Conservation (phyloP, 257 asterid species). For the Solanum tarijense region DNA sequence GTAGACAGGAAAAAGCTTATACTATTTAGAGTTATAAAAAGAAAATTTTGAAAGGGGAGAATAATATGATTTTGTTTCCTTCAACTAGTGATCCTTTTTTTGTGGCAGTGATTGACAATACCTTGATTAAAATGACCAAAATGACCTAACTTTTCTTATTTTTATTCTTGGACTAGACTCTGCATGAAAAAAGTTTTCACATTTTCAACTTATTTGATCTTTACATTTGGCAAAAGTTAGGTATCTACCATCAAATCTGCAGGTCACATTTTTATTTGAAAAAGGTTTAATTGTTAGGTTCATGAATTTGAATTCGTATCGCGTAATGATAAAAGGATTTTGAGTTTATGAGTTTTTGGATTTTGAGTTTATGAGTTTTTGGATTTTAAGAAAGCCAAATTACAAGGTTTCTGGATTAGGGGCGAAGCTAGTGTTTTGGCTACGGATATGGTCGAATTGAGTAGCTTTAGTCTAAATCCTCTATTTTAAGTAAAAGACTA, state of each 20-base stretch:
- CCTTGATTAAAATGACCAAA: conserved; percentile 28
- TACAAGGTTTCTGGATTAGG: neutral
- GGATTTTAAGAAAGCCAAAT: neutral
- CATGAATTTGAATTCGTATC: neutral
- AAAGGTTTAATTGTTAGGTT: neutral
- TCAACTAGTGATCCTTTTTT: conserved; percentile 25
- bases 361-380: neutral
- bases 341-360: neutral
- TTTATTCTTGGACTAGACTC: neutral
- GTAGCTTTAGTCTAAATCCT: neutral
- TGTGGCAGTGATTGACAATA: conserved; percentile 48
- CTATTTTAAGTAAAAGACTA: neutral
- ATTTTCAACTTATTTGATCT: neutral
- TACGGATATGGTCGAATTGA: neutral
- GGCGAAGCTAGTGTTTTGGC: neutral
- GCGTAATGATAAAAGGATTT: fast-evolving
- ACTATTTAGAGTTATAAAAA: neutral
- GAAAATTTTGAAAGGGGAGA: conserved; percentile 9
- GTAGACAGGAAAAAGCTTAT: conserved; percentile 28
- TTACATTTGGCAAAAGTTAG: neutral
- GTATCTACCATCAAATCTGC: neutral
- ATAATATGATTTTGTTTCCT: conserved; percentile 53
- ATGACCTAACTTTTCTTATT: conserved; percentile 15
- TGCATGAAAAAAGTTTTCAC: neutral
- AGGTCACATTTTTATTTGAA: neutral